phyloP scores from a whole-genome alignment of 1,139 yeast species.

The Candida sanyaensis region DNA sequence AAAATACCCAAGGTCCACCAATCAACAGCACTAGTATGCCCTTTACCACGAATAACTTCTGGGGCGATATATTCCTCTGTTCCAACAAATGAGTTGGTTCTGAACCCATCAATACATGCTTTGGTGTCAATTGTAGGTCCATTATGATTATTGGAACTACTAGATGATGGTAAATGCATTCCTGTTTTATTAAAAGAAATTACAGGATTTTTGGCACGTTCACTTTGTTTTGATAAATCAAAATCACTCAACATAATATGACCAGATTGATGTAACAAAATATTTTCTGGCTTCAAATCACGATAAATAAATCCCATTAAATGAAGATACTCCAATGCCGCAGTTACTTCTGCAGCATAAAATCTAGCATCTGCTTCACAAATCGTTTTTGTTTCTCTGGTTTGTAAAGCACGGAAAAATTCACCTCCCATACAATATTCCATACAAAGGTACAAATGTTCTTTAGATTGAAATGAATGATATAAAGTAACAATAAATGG shows the following conservation, averaged over 20 bases:
- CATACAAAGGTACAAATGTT: constrained; percentile 92
- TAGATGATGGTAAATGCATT: constrained; percentile 21
- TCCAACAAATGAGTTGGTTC: constrained; percentile 97
- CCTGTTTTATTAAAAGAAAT: constrained; percentile 28
- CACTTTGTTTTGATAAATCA: constrained; percentile 90
- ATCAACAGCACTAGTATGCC: constrained; percentile 96
- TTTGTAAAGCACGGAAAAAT: constrained; percentile 93
- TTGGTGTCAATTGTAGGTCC: constrained; percentile 74
- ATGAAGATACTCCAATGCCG: constrained; percentile 94
- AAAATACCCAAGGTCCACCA: constrained; percentile 99
- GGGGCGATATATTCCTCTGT: constrained; percentile 99
- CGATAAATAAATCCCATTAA: constrained; percentile 95
- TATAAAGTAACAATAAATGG: constrained; percentile 96
- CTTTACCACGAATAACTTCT: constrained; percentile 94
- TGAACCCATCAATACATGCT: constrained; percentile 91
- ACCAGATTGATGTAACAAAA: constrained; percentile 89
- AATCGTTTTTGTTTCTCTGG: constrained; percentile 83
- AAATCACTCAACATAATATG: constrained; percentile 98
- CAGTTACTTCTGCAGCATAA: constrained; percentile 96
- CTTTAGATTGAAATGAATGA: constrained; percentile 95
- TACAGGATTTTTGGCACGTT: constrained; percentile 61
- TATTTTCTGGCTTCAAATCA: constrained; percentile 94
- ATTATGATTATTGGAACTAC: constrained; percentile 18
- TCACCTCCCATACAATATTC: constrained; percentile 99
- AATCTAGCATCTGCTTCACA: constrained; percentile 88